Base-by-base conservation (phyloP, 148 eudicot genomes). In the Chenopodium berlandieri region DNA sequence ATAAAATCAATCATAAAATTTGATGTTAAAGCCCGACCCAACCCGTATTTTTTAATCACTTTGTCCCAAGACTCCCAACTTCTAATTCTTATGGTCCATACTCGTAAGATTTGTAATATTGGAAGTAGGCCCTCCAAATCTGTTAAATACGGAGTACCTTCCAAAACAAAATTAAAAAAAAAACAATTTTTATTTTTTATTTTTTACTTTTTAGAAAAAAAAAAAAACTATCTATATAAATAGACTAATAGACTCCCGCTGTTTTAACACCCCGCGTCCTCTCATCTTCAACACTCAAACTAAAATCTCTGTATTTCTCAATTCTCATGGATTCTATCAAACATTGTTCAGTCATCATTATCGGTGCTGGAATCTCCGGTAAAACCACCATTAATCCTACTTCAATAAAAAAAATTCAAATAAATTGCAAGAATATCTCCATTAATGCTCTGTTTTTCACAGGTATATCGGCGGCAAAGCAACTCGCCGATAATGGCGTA, bases 331-430 rank as follows among this genome's bases (percentile, higher is more conserved):
- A 90, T 34, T 84, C 88, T 31, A 81, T 88, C 9, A 84, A 80
- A 69, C 91, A 87, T 7, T 88, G 85, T 82, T 91, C 92, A 32
- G 95, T 92, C 10, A 88, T 94, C 77, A 86, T 94, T 73, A 88
- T 94, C 86, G 98, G 98, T 13, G 98, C 98, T 20, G 98, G 98
- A 20, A 86, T 93, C 72, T 94, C 98, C 84, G 98, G 98, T 90
- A 50, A 48, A 48, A 9, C 12, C 14, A 48, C 3, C 54, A 9
- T 48, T 48, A 2, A 2, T 48, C 13, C 52, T 11, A 1, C 9
- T 5, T 48, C 13, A 48, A 48, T 11, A 48, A 9, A 48, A 9
- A 5, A 9, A 47, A 47, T 8, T 48, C 52, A 10, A 27, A 31
- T 48, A 9, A 48, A 48, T 62, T 23, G 9, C 7, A 37, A 37